Evolutionary conservation across 257 asterid species (phyloP).

Genomic region (Solanum ossicruentum): DNA sequence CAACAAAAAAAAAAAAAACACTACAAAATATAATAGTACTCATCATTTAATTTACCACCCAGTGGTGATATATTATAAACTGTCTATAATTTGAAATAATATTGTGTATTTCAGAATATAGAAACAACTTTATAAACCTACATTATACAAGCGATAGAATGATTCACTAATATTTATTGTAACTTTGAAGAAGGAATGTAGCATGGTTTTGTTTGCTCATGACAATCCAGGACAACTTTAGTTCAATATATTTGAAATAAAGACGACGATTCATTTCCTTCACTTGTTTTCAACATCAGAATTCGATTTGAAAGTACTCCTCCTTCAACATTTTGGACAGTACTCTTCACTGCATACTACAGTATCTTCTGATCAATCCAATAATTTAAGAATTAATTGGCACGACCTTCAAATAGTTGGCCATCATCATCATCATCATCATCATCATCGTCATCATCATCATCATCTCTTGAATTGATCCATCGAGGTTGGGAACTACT

Average conservation of each 20-base stretch:
- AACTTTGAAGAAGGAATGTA: neutral
- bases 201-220: neutral
- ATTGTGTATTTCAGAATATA: neutral
- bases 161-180: conserved; percentile 8
- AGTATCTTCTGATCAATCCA: neutral
- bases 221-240: neutral
- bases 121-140: neutral
- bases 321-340: neutral
- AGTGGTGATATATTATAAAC: neutral
- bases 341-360: neutral
- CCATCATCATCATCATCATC: neutral
- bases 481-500: conserved; percentile 7
- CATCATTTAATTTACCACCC: neutral
- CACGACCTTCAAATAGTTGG: neutral
- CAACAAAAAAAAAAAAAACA: neutral
- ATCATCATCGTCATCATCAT: neutral
- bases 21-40: neutral
- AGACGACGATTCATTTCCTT: neutral
- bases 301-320: neutral
- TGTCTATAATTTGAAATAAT: neutral
- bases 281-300: neutral
- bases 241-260: neutral
- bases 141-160: neutral
- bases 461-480: neutral
- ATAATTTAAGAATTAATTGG: conserved; percentile 4